Base-by-base conservation (phyloP, 1,139 yeast genomes). In the Pneumocystis canis region DNA sequence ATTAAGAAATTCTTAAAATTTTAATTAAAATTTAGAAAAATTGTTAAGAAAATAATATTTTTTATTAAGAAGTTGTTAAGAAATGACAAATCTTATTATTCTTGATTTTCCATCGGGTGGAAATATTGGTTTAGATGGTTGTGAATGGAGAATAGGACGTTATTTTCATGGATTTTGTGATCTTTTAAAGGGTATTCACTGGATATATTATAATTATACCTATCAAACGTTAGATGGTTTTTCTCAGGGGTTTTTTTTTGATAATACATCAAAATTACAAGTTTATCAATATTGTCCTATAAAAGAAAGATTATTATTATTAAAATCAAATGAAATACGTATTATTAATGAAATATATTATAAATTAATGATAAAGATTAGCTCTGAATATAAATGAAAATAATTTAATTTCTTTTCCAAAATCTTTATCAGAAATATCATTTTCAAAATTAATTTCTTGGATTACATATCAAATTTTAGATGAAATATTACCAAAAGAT, bases 61-160 rank as follows among this genome's bases (percentile, higher is more conserved):
- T n/a, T n/a, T n/a, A n/a, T n/a, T n/a, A n/a, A n/a, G n/a, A n/a
- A n/a, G n/a, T n/a, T n/a, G n/a, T n/a, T n/a, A n/a, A n/a, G n/a
- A n/a, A 11, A 62, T 62, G 64, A 28, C 61, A 6, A 28, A 31
- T 11, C 9, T 63, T 30, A 25, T 33, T 30, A 14, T 63, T 16
- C 41, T 39, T n/a, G 37, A 39, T 16, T 32, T 63, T 3, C 65
- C 65, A 20, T 47, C 57, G 2, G 63, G 61, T 9, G 41, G 60
- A n/a, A 60, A 35, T 11, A 20, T 63, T n/a, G 65, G 65, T 39
- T 18, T 63, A 4, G 63, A 63, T 47, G 40, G 61, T 18, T 58
- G 58, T 35, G 14, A 60, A 9, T 63, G 63, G 63, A 58, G 28
- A 11, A 35, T 63, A 18, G 65, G 65, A 9, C 61, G 58, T 20